Base-by-base conservation (phyloP, 2,329 filamentous ascomycete species). In the Aspergillus eucalypticola region DNA sequence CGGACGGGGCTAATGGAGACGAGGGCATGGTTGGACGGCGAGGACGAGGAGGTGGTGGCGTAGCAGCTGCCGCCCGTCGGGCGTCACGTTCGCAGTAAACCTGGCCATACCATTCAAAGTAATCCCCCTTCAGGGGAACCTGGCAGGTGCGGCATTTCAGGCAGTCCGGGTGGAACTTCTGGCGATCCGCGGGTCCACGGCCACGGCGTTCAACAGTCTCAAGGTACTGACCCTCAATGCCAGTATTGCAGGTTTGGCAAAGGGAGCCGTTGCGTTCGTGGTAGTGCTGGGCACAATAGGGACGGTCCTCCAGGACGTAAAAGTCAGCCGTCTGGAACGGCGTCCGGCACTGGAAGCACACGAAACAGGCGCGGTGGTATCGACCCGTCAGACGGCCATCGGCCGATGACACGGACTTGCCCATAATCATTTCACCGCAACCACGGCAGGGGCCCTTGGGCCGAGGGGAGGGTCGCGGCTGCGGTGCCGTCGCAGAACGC, bases 351-450 rank as follows among this genome's bases (percentile, higher is more conserved):
- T 90, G 92, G 4, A 87, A 86, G 82, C 95, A 99, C 10, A 94
- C 90, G 73, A 99, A 98, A 75, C 94, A 99, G 4, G 89, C 85
- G 75, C 96, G 96, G 82, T 99, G 95, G 75, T 96, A 99, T 64
- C 92, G 89, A 8, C 95, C 95, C 0, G 91, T 96, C 23, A 99
- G 82, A 23, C 93, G 88, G 15, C 95, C 95, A 69, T 97, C 95
- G 0, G 92, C 92, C 13, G 92, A 96, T 35, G 94, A 96, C 60
- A 99, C 88, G 1, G 92, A 96, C 78, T 97, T 98, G 19, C 92
- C 94, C 48, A 87, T 85, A 68, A 99, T 98, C 6, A 84, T 80
- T 49, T 89, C 81, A 3, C 85, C 82, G 75, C 95, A 99, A 1
- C 91, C 90, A 70, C 92, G 91, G 79, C 95, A 99, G 63, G 86